Conservation (phyloP, 345 rosid genomes). For the Brassica nigra region DNA sequence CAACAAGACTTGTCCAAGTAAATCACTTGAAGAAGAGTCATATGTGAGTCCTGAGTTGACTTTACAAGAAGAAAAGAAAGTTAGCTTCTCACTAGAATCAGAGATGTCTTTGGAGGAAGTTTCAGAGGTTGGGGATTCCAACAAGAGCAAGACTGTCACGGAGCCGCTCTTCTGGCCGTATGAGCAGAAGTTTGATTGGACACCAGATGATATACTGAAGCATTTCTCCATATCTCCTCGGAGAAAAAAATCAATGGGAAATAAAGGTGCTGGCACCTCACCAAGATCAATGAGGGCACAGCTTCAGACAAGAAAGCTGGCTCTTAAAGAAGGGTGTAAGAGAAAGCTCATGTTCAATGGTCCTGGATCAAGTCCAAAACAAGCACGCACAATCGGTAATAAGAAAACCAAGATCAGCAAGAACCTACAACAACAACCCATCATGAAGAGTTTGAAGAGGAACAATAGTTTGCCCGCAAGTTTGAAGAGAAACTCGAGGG, state of each 20-base stretch:
- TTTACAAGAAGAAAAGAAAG: not conserved
- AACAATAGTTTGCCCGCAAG: not conserved
- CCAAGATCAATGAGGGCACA: constrained; percentile 1
- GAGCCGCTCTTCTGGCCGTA: not conserved
- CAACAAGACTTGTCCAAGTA: not conserved
- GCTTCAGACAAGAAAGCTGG: constrained; percentile 2
- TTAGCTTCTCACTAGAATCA: not conserved
- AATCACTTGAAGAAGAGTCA: not conserved
- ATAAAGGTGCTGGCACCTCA: not conserved
- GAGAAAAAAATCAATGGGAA: not conserved
- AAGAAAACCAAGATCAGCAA: not conserved
- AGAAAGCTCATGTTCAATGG: not conserved
- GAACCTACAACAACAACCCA: not conserved
- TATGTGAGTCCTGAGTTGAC: not conserved
- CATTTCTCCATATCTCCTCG: not conserved
- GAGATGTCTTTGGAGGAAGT: not conserved
- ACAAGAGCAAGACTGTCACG: not conserved
- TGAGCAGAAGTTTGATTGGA: constrained; percentile 1
- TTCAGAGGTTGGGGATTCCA: not conserved
- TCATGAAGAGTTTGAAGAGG: not conserved
- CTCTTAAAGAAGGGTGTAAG: not conserved
- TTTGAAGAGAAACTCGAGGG: not conserved
- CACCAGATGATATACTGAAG: not conserved
- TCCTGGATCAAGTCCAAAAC: not conserved
- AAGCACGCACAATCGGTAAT: not conserved